Base-by-base conservation (phyloP, 805 yeast genomes). In the Pichia ethanolica region DNA sequence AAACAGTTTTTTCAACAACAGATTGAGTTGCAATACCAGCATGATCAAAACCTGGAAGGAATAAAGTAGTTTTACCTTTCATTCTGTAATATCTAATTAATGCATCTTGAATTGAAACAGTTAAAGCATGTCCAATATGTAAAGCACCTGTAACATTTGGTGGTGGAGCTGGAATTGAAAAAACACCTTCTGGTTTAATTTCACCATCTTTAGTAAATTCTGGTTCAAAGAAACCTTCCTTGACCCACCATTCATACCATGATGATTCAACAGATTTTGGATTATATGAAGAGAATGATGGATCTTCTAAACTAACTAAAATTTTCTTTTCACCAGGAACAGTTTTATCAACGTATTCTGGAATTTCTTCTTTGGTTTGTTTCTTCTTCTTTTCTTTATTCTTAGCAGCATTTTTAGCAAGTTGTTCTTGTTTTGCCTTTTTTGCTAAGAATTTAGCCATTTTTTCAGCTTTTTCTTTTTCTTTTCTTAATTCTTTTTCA, bases 11-110 rank as follows among this genome's bases (percentile, higher is more conserved):
- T 72, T 93, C 99, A 55, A 93, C 98, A 57, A 93, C 98, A 14
- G 97, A 86, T 71, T 93, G 99, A 10, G 99, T 93, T 41, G 97
- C 95, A 68, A 93, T 93, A 77, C 99, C 99, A 36, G 99, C 99
- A 66, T 93, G 99, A 71, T 93, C 99, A 64, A 93, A 93, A 43
- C 99, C 99, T 44, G 98, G 98, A 50, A 93, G 68, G 70, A 85
- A 93, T 55, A 93, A 73, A 12, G 89, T 90, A 48, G 98, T 89
- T 70, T 88, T 87, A 48, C 98, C 98, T 70, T 83, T 83, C 99
- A 93, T 93, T 74, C 99, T 85, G 77, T 93, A 82, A 75, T 80
- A 93, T 70, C 99, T 82, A 56, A 90, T 82, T 64, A 93, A 78
- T 28, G 97, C 70, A 68, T 93, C 99, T 74, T 93, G 99, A 63